phyloP scores from a whole-genome alignment of 225 moss, liverwort and hornwort genomes.

The Pseudisothecium myosuroides region DNA sequence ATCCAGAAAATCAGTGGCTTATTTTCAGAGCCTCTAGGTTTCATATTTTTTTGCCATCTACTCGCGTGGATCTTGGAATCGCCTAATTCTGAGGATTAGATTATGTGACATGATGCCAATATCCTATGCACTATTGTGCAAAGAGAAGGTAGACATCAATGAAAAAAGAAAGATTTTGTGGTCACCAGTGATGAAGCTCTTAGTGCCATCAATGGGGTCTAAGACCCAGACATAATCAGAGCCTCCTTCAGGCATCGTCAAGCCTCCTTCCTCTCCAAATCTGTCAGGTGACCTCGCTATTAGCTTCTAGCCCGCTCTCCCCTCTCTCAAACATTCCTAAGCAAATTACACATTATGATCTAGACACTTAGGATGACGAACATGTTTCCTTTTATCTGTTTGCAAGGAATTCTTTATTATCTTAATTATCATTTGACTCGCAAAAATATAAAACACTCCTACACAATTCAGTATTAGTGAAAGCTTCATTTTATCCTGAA shows the following conservation, averaged over 20 bases:
- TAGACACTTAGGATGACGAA: neutral
- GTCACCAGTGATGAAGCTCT: constrained; percentile 99
- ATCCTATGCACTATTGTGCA: constrained; percentile 46
- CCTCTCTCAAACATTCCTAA: constrained; percentile 7
- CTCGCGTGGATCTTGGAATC: neutral
- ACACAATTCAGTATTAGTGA: neutral
- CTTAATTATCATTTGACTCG: neutral
- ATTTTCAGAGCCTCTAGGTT: neutral
- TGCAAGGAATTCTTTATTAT: neutral
- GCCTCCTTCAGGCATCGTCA: constrained; percentile 75
- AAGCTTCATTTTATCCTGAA: neutral
- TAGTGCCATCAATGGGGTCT: constrained; percentile 99
- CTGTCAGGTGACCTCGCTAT: constrained; percentile 54
- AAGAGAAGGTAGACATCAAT: constrained; percentile 32
- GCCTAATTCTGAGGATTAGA: neutral
- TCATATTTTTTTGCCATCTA: neutral
- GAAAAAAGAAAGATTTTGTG: constrained; percentile 19
- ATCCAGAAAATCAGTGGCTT: constrained; percentile 1
- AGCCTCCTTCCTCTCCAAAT: constrained; percentile 88
- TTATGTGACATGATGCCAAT: constrained; percentile 23
- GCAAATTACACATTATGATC: neutral
- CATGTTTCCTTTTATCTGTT: neutral
- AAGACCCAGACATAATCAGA: constrained; percentile 96
- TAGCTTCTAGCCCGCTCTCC: constrained; percentile 39
- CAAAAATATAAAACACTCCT: neutral